Base-by-base conservation (phyloP, 495 filamentous ascomycete genomes). In the Penicillium herquei region DNA sequence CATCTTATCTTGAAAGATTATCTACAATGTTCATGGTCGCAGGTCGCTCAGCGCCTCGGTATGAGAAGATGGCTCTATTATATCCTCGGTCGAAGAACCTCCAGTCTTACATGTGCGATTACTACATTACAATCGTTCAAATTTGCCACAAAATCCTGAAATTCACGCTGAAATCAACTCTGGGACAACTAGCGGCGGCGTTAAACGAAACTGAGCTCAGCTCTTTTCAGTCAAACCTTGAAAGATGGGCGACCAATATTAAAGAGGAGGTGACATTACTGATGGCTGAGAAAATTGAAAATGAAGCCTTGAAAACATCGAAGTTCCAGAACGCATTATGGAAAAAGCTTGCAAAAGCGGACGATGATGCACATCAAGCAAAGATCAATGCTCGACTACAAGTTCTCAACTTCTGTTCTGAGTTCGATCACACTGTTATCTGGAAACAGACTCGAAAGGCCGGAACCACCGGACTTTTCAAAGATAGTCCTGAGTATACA, bases 391-490 rank as follows among this genome's bases (percentile, higher is more conserved):
- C 56, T 39, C 61, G 55, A 7, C 40, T 68, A 54, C 57, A 55
- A n/a, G 51, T 71, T 11, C 66, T 78, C 8, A 65, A 74, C 33
- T 50, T 64, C 39, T 78, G 71, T 43, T 78, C 74, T 26, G 66
- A 32, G 13, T 77, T 74, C 45, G 66, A 79, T 50, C 68, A 74
- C 54, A 55, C 69, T 55, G 68, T 58, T 33, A 65, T 68, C 5
- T 76, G 74, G 73, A 77, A 77, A 52, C 68, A 75, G 49, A 68
- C 62, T 32, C 65, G 74, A 48, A 78, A 76, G 55, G 52, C 58
- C 30, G 74, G 76, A 52, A 71, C 65, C 49, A 50, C 74, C 46
- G 59, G 59, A 5, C 42, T 70, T n/a, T 71, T 75, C 43, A 44
- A 40, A 31, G 44, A 42, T 30, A 18, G 39, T 17, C 8, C 57